phyloP scores from a whole-genome alignment of 495 filamentous ascomycete genomes.

The Neurospora sp. region DNA sequence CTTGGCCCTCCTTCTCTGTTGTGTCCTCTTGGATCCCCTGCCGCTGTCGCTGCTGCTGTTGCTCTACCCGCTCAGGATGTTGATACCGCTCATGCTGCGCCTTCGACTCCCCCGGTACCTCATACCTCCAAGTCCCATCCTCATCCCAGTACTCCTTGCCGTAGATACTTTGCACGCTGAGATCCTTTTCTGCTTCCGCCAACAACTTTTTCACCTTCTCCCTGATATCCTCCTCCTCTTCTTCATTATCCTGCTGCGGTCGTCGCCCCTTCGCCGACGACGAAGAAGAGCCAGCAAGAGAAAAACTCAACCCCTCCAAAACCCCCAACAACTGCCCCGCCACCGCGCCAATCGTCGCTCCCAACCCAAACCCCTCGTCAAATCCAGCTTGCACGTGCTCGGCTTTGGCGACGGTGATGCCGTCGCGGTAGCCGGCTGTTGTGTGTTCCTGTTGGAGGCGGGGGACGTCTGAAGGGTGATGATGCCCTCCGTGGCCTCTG shows the following conservation, averaged over 20 bases:
- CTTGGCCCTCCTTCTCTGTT: not conserved
- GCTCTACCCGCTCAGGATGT: not conserved
- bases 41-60: not conserved
- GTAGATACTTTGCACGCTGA: slow-evolving; percentile 56
- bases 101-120: slow-evolving; percentile 26
- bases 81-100: slow-evolving; percentile 3
- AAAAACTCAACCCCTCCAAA: slow-evolving; percentile 51
- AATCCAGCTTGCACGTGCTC: slow-evolving; percentile 70
- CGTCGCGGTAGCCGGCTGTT: slow-evolving; percentile 86
- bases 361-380: slow-evolving; percentile 75
- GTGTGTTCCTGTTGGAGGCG: slow-evolving; percentile 62
- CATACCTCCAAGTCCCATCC: slow-evolving; percentile 55
- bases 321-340: slow-evolving; percentile 63
- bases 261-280: not conserved
- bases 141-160: slow-evolving; percentile 46
- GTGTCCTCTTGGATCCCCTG: not conserved
- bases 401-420: slow-evolving; percentile 62
- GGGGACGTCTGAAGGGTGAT: slow-evolving; percentile 60
- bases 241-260: not conserved
- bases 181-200: slow-evolving; percentile 44
- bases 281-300: slow-evolving; percentile 14
- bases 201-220: slow-evolving; percentile 30
- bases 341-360: slow-evolving; percentile 62
- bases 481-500: not conserved
- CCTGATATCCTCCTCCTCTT: slow-evolving; percentile 3